Percentiles rank a stretch among this genome's conserved stretches.
These are phyloP conservation scores for Sphagnum fallax DNA, from an alignment of 228 moss, liverwort and hornwort species.

Conservation along the genomic window DNA sequence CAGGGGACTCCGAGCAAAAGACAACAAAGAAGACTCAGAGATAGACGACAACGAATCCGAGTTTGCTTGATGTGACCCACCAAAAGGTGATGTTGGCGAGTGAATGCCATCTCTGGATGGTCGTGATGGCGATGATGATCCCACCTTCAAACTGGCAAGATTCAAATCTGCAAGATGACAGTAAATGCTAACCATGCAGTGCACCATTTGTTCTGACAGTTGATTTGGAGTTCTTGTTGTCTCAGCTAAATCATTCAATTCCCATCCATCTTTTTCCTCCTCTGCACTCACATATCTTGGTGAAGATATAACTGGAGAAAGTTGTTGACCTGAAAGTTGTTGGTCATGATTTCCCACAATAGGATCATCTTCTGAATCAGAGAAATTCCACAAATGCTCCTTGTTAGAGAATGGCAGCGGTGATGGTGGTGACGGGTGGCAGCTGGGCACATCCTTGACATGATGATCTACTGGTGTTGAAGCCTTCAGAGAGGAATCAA, in stretches of 20 bases:
- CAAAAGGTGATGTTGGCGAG: conserved; percentile 47
- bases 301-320: not conserved
- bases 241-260: conserved; percentile 2
- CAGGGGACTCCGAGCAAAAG: conserved; percentile 27
- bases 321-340: not conserved
- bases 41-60: conserved; percentile 17
- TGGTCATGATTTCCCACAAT: not conserved
- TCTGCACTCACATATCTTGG: not conserved
- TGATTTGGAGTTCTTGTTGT: conserved; percentile 18
- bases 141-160: conserved; percentile 29
- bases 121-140: conserved; percentile 7
- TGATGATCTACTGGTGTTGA: not conserved
- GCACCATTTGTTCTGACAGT: conserved; percentile 48
- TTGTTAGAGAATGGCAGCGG: not conserved
- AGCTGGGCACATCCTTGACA: not conserved
- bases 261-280: conserved; percentile 12
- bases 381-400: not conserved
- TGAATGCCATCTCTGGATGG: conserved; percentile 8
- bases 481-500: no score
- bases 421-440: not conserved
- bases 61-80: conserved; percentile 28
- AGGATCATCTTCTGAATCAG: not conserved
- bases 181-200: conserved; percentile 44
- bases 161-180: conserved; percentile 56
- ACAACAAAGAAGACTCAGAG: conserved; percentile 23